Percentiles rank a stretch among this genome's conserved stretches.
Evolutionary conservation across 495 filamentous ascomycete species (phyloP).

Genomic region (Achaetomiella virescens): DNA sequence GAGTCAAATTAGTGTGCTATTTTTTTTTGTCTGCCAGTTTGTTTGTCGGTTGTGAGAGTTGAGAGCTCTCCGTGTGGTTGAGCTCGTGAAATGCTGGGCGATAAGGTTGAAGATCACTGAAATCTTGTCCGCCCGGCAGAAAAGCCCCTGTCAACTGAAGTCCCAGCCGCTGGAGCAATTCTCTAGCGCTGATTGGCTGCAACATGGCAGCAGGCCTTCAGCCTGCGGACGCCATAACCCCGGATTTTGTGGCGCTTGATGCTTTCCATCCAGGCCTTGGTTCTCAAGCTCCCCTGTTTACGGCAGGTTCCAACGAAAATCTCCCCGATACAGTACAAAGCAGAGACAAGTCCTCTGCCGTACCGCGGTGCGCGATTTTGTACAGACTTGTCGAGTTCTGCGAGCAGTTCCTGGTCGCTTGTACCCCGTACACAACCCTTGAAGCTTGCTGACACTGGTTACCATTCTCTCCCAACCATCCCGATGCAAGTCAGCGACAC

Average conservation of each 20-base stretch:
- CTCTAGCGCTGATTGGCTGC: neutral
- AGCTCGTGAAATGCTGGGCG: neutral
- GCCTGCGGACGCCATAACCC: neutral
- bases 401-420: too few relatives aligned
- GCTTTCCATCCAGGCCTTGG: neutral
- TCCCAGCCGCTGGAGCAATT: too few relatives aligned
- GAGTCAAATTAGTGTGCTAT: too few relatives aligned
- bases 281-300: neutral
- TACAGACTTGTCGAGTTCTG: too few relatives aligned
- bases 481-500: too few relatives aligned
- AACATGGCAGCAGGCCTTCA: neutral
- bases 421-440: too few relatives aligned
- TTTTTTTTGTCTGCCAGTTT: neutral
- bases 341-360: too few relatives aligned
- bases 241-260: too few relatives aligned
- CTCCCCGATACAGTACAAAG: too few relatives aligned
- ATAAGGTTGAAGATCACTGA: conserved; percentile 10
- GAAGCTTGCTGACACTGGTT: too few relatives aligned
- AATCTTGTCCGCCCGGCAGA: conserved; percentile 36
- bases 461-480: too few relatives aligned
- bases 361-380: too few relatives aligned
- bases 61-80: neutral
- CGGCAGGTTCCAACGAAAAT: neutral
- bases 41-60: neutral
- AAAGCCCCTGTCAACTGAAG: conserved; percentile 5